A percentile compares a stretch with the other conserved stretches of the same genome.
Evolutionary conservation across 768 basidiomycete species (phyloP).

Genomic region (Cystofilobasidium macerans): DNA sequence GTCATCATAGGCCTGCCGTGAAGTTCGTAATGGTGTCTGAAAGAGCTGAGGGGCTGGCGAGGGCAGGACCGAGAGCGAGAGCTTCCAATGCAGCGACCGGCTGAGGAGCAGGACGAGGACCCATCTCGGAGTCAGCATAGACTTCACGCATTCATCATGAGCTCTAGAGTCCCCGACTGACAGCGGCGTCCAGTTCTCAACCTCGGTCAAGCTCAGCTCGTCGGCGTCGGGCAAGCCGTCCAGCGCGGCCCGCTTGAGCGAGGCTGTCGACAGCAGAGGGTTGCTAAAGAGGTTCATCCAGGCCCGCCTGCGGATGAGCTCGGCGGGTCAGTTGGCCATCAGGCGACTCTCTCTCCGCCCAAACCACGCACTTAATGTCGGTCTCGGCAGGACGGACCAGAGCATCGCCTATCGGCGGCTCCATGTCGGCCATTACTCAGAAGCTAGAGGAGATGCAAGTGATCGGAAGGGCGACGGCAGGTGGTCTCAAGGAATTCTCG

Average conservation of each 20-base stretch:
- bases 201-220: not conserved
- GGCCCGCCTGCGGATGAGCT: constrained; percentile 1
- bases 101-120: not conserved
- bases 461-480: too few relatives aligned
- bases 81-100: constrained; percentile 25
- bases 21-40: constrained; percentile 13
- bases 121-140: not conserved
- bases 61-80: constrained; percentile 27
- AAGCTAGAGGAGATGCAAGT: too few relatives aligned
- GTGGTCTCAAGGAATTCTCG: too few relatives aligned
- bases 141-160: too few relatives aligned
- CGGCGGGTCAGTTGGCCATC: not conserved
- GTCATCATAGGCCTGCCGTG: constrained; percentile 38
- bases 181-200: constrained; percentile 21
- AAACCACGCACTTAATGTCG: not conserved
- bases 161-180: too few relatives aligned
- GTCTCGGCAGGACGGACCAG: not conserved
- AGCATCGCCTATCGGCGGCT: not conserved
- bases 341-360: too few relatives aligned
- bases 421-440: not conserved
- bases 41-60: constrained; percentile 36
- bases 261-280: constrained; percentile 17
- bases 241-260: constrained; percentile 6
- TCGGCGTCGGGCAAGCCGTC: not conserved
- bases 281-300: constrained; percentile 19